Evolutionary conservation across 495 filamentous ascomycete species (phyloP), one percentile per base, ranked within the genome.

Genomic region (Bacidia rubella): DNA sequence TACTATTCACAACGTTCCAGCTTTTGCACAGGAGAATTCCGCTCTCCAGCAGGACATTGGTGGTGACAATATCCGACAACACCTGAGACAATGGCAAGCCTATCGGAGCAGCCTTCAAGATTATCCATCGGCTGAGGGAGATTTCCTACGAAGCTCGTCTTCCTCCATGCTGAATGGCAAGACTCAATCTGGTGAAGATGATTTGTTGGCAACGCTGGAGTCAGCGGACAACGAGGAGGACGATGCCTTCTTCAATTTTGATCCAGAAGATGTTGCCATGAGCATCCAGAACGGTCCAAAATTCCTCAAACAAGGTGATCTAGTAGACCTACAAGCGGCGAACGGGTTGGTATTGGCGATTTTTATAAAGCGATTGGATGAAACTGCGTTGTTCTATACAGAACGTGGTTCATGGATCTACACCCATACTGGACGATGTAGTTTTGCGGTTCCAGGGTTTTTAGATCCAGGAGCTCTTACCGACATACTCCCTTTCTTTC

Each of bases 391-490:
- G 51, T 89, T 84, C 61, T 89, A 89, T 62, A 82, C 80, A 0
- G 71, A 73, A 44, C 70, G 74, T 25, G 88, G 88, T 21, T 78
- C 79, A 56, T 93, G 86, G 86, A 69, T 83, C n/a, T 70, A 82
- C 32, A 69, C 70, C 45, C 58, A 54, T 1, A 55, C 64, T 4
- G 57, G 66, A 40, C 60, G 66, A 43, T 58, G 80, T 5, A 70
- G 76, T 45, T 90, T 82, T 62, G 73, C 78, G 3, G 68, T 90
- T 47, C 80, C 79, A 51, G 65, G 66, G 1, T 90, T 90, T 63
- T 74, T 79, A 17, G 57, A 75, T 3, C 70, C 67, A 2, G 65
- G 75, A 15, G 68, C 81, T 43, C 59, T 92, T 12, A 62, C 72
- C 12, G 70, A 78, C 4, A 58, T 95, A 23, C 61, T 79, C 7